phyloP scores from a whole-genome alignment of 139 green algal genomes.

The Chlamydomonas sphaeroides region DNA sequence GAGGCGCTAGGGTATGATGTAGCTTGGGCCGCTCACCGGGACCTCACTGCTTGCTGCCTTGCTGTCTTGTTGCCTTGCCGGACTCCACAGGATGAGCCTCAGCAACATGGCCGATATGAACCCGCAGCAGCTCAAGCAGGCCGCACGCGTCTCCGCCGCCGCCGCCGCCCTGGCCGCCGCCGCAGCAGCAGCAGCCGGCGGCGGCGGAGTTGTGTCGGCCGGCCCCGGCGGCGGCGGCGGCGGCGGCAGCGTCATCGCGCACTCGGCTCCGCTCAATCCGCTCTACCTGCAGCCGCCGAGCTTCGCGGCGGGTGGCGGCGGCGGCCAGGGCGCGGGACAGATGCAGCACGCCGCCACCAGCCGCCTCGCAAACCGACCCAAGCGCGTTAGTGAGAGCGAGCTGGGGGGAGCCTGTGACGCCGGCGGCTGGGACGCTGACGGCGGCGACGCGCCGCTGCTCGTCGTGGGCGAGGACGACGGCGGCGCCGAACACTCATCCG shows the following conservation, averaged over 20 bases:
- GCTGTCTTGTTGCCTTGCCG: too few species aligned
- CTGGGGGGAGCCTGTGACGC: background rate
- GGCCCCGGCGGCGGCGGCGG: background rate
- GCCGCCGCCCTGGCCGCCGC: constrained; percentile 9
- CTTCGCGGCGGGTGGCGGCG: background rate
- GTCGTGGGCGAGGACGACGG: background rate
- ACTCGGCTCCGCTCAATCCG: constrained; percentile 3
- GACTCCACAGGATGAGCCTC: constrained; percentile 30
- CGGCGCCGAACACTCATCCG: background rate
- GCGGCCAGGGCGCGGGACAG: background rate
- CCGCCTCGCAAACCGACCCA: background rate
- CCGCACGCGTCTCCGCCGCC: background rate
- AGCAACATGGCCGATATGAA: constrained; percentile 31
- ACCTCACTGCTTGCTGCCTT: too few species aligned
- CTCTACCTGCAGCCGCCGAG: background rate
- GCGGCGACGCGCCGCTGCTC: background rate
- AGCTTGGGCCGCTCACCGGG: too few species aligned
- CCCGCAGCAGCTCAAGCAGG: constrained; percentile 3
- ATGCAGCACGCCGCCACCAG: background rate
- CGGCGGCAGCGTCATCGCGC: background rate
- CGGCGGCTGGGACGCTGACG: background rate
- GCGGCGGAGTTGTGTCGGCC: background rate
- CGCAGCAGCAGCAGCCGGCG: background rate
- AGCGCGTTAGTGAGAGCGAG: background rate
- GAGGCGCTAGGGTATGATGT: too few species aligned